Conservation (phyloP, 176 grass and related monocot genomes). For the Aegilops umbellulata region DNA sequence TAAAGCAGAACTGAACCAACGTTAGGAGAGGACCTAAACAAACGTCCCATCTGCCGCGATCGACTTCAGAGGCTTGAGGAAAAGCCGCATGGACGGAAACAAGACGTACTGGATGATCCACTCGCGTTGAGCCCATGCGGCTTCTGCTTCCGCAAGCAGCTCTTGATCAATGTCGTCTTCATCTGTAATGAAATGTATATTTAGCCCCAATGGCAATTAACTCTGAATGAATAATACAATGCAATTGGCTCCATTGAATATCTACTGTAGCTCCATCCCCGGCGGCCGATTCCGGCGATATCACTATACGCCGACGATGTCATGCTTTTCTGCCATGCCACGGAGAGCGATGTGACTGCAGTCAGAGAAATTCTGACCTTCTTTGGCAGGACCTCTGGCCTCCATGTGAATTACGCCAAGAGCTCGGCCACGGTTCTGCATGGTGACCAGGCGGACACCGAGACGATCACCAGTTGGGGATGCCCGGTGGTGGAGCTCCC, state of each 20-base stretch:
- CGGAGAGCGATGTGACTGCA: too few species aligned
- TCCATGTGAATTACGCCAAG: too few species aligned
- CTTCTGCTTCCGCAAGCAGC: slow-evolving; percentile 78
- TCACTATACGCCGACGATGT: too few species aligned
- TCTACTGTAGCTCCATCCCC: neutral
- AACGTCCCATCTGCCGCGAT: slow-evolving; percentile 90
- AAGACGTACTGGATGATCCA: slow-evolving; percentile 97
- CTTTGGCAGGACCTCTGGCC: too few species aligned
- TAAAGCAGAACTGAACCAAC: neutral
- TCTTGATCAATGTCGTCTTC: slow-evolving; percentile 65
- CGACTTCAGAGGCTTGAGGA: slow-evolving; percentile 83
- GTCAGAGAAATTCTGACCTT: too few species aligned
- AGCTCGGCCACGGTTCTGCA: too few species aligned
- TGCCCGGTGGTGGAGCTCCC: too few species aligned
- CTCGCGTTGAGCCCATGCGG: slow-evolving; percentile 78
- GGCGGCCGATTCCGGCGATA: too few species aligned
- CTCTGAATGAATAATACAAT: neutral
- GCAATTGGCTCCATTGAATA: neutral
- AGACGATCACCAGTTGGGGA: too few species aligned
- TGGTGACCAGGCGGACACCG: too few species aligned
- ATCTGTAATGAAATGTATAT: slow-evolving; percentile 11
- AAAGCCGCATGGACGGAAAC: slow-evolving; percentile 86
- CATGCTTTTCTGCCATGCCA: too few species aligned
- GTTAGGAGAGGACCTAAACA: slow-evolving; percentile 65
- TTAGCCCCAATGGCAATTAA: neutral